These are phyloP conservation scores for Haplosporangium sp. DNA, from an alignment of 371 early-diverging fungal genomes.

Conservation along the genomic window DNA sequence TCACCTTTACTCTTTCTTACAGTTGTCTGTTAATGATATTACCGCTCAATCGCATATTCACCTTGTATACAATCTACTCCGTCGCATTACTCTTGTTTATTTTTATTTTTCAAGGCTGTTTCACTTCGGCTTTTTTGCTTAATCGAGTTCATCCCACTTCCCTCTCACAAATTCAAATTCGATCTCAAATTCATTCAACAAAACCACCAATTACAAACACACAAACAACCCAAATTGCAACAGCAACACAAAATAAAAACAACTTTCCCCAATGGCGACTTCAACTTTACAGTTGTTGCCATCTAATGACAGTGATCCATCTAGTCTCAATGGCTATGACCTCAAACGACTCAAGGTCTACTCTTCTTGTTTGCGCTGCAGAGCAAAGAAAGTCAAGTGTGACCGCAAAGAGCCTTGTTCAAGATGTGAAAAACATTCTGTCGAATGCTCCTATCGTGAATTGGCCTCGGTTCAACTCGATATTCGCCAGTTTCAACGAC, in stretches of 20 bases:
- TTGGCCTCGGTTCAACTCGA: conserved; percentile 52
- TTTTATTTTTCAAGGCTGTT: not conserved
- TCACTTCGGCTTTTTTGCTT: conserved; percentile 3
- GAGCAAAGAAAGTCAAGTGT: conserved; percentile 55
- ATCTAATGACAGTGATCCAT: conserved; percentile 10
- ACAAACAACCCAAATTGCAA: not conserved
- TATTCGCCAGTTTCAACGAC: conserved; percentile 52
- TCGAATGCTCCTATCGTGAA: conserved; percentile 52
- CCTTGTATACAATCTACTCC: too few relatives aligned
- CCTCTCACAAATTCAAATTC: not conserved
- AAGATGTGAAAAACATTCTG: conserved; percentile 41
- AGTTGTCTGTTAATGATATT: not conserved
- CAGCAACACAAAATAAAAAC: not conserved
- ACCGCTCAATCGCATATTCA: too few relatives aligned
- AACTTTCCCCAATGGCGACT: conserved; percentile 19
- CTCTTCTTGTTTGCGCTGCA: conserved; percentile 52
- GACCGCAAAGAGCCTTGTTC: conserved; percentile 56
- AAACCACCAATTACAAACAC: too few relatives aligned
- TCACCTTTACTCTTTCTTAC: not conserved
- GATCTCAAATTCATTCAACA: not conserved
- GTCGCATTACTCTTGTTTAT: too few relatives aligned
- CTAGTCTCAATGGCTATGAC: conserved; percentile 22
- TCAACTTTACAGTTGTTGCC: conserved; percentile 29
- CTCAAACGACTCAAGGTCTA: conserved; percentile 53
- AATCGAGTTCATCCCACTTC: not conserved